A percentile compares a stretch with the other conserved stretches of the same genome.
Evolutionary conservation across 1,284 basidiomycete genomes (phyloP).

Genomic region (Sanghuangporus sanghuang): DNA sequence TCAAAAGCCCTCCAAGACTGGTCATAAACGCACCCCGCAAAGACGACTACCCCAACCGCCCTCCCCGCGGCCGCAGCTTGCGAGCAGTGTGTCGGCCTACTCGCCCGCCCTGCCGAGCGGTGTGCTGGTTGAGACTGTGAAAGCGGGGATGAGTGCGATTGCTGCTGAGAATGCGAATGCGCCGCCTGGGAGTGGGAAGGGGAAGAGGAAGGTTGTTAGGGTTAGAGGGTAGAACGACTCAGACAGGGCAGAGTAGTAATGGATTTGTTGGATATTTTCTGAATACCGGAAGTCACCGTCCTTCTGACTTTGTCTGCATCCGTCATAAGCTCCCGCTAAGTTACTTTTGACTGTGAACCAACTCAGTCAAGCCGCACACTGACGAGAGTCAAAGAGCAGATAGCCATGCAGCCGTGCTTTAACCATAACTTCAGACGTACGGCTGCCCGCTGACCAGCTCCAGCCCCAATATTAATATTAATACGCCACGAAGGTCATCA

Average conservation of each 20-base stretch:
- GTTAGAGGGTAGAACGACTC: constrained; percentile 12
- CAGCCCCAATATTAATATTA: no score
- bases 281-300: no score
- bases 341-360: no score
- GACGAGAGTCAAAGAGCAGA: no score
- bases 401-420: no score
- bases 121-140: constrained; percentile 69
- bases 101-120: constrained; percentile 72
- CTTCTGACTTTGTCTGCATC: no score
- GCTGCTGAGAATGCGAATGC: constrained; percentile 31
- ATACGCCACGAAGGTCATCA: no score
- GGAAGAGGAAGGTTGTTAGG: constrained; percentile 72
- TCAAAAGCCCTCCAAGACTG: constrained; percentile 19
- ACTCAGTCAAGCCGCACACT: no score
- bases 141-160: constrained; percentile 69
- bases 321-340: no score
- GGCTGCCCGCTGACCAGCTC: background rate
- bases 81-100: constrained; percentile 51
- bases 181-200: constrained; percentile 34
- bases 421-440: no score
- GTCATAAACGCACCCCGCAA: constrained; percentile 26
- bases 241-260: no score
- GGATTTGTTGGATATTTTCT: no score
- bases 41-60: constrained; percentile 47
- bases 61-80: constrained; percentile 46